A percentile compares a stretch with the other conserved stretches of the same genome.
phyloP scores from a whole-genome alignment of 768 basidiomycete genomes.

The Asterophora lycoperdoides region DNA sequence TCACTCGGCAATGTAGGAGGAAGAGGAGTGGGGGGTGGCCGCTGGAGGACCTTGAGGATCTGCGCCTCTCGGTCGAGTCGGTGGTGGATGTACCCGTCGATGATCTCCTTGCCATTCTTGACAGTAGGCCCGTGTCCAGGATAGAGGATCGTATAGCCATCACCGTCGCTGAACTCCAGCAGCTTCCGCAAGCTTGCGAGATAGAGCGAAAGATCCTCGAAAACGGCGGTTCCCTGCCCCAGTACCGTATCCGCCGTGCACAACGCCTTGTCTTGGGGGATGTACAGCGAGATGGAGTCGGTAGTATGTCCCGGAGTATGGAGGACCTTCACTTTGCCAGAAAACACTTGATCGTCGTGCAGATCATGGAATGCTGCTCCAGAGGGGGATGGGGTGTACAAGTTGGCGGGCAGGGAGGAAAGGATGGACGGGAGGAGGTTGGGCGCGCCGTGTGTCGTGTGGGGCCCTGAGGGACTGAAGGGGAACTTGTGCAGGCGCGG shows the following conservation, averaged over 20 bases:
- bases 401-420: constrained; percentile 36
- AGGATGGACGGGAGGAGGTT: constrained; percentile 37
- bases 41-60: constrained; percentile 52
- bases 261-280: constrained; percentile 66
- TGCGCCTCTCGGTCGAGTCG: constrained; percentile 78
- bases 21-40: constrained; percentile 27
- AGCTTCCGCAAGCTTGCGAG: constrained; percentile 59
- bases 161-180: constrained; percentile 36
- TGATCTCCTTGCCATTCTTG: constrained; percentile 50
- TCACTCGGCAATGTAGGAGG: not conserved
- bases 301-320: constrained; percentile 89
- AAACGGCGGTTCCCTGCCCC: constrained; percentile 86
- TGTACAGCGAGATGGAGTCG: constrained; percentile 76
- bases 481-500: constrained; percentile 78
- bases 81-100: constrained; percentile 74
- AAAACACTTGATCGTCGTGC: constrained; percentile 49
- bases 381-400: constrained; percentile 40
- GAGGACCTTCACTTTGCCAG: constrained; percentile 53
- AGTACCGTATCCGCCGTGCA: constrained; percentile 92
- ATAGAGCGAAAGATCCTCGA: constrained; percentile 77
- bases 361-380: constrained; percentile 56
- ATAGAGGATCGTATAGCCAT: constrained; percentile 53
- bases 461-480: too few relatives aligned
- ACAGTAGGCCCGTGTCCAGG: constrained; percentile 89
- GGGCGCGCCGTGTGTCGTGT: constrained; percentile 17